Evolutionary conservation across 257 asterid species (phyloP), one percentile per base, ranked within the genome.

Genomic region (Verbena officinalis): DNA sequence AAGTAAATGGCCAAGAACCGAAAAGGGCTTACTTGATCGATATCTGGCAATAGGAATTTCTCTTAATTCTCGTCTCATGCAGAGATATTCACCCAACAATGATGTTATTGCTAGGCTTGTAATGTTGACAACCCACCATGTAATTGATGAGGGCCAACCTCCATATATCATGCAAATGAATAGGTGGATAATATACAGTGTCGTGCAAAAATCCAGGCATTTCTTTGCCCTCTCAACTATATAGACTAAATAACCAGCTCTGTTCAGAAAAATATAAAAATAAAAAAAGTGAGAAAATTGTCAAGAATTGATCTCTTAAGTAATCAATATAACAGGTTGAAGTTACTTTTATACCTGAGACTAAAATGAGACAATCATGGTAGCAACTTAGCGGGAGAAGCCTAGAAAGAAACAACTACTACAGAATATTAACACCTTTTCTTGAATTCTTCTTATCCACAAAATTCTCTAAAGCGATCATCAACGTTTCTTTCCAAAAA

Each of bases 101-200:
- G 86, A 87, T 96, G 88, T 93, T 73, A 80, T 85, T 0, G 89
- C 92, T 57, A 93, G 79, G 60, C 95, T 81, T 6, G 89, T 80
- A 69, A 83, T 77, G 77, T 87, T 84, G 78, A 84, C 90, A 73
- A 86, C 81, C 99, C 99, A 93, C 99, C 99, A 93, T 4, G 89
- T 86, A 67, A 87, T 54, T 17, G 99, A 90, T 59, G 90, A 74
- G 48, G 99, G 99, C 95, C 97, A 93, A 24, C 96, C 97, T 74
- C 97, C 99, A 60, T 90, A 93, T 12, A 73, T n/a, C 65, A 78
- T 67, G 84, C 96, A 89, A 55, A 86, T 78, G 75, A 90, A 73
- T 45, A 85, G 95, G 68, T 93, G 96, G 72, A 84, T 59, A 51
- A 90, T 80, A 69, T 87, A 87, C 15, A 90, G 84, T 48, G 96